These are phyloP conservation scores for Nothophoma quercina DNA, from an alignment of 2,329 filamentous ascomycete species.

Conservation along the genomic window DNA sequence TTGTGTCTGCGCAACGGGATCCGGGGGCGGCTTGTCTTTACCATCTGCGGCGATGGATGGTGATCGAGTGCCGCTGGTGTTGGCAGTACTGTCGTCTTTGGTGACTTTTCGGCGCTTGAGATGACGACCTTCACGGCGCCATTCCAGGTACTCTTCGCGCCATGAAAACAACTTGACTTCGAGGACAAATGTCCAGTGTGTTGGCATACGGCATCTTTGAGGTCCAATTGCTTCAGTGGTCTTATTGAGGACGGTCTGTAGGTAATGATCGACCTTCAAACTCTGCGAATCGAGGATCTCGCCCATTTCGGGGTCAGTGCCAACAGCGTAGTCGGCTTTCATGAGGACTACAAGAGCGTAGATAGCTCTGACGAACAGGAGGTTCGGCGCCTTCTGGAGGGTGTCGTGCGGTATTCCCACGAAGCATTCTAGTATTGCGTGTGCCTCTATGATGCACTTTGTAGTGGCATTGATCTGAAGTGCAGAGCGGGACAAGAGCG, in stretches of 20 bases:
- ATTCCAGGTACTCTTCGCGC: constrained; percentile 42
- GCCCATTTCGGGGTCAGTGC: constrained; percentile 43
- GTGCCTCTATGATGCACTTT: constrained; percentile 43
- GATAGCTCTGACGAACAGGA: constrained; percentile 42
- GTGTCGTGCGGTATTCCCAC: constrained; percentile 26
- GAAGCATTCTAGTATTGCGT: constrained; percentile 44
- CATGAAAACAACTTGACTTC: constrained; percentile 42
- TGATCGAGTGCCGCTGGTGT: background rate
- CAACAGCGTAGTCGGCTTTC: constrained; percentile 47
- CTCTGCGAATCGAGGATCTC: constrained; percentile 42
- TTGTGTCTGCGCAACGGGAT: background rate
- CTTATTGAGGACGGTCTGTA: constrained; percentile 32
- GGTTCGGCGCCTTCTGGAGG: constrained; percentile 37
- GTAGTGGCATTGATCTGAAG: constrained; percentile 48
- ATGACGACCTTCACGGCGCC: constrained; percentile 36
- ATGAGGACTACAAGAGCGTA: constrained; percentile 44
- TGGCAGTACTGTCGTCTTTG: background rate
- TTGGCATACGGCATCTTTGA: constrained; percentile 42
- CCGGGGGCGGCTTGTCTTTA: background rate
- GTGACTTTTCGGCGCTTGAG: constrained; percentile 27
- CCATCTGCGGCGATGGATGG: background rate
- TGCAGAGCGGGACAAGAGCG: constrained; percentile 40
- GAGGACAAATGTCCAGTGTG: constrained; percentile 42
- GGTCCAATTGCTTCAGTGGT: constrained; percentile 37
- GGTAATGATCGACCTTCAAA: constrained; percentile 43